These are phyloP conservation scores for Colletotrichum tamarilloi DNA, from an alignment of 2,329 filamentous ascomycete genomes.

Conservation along the genomic window DNA sequence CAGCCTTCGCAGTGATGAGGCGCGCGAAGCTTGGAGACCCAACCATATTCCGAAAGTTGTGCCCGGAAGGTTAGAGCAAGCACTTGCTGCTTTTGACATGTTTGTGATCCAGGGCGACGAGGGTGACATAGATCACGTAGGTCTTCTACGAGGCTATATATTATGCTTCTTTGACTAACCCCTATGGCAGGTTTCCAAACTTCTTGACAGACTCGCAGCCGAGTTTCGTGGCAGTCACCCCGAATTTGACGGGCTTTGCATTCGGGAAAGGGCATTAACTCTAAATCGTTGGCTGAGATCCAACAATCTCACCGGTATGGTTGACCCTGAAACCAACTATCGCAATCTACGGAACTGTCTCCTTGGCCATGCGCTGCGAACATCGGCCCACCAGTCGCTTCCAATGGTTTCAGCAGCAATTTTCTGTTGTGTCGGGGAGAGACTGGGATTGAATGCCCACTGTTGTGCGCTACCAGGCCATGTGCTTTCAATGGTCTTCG, in stretches of 20 bases:
- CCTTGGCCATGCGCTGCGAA: constrained; percentile 82
- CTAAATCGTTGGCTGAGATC: constrained; percentile 77
- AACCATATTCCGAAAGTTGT: not conserved
- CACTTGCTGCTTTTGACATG: constrained; percentile 86
- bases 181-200: constrained; percentile 62
- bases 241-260: constrained; percentile 65
- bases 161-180: constrained; percentile 29
- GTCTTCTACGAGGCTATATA: constrained; percentile 39
- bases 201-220: constrained; percentile 72
- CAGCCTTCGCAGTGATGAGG: constrained; percentile 51
- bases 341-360: constrained; percentile 88
- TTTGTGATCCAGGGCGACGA: constrained; percentile 81
- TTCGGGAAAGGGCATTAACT: constrained; percentile 74
- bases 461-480: constrained; percentile 88
- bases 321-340: constrained; percentile 74
- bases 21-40: not conserved
- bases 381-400: constrained; percentile 79
- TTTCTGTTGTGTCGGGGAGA: constrained; percentile 81
- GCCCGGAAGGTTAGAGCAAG: constrained; percentile 69
- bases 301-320: constrained; percentile 77
- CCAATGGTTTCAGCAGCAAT: constrained; percentile 90
- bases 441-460: constrained; percentile 79
- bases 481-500: constrained; percentile 82
- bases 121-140: constrained; percentile 80
- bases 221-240: constrained; percentile 65